phyloP scores from a whole-genome alignment of 208 protist species.

The Trypanosoma boissoni region DNA sequence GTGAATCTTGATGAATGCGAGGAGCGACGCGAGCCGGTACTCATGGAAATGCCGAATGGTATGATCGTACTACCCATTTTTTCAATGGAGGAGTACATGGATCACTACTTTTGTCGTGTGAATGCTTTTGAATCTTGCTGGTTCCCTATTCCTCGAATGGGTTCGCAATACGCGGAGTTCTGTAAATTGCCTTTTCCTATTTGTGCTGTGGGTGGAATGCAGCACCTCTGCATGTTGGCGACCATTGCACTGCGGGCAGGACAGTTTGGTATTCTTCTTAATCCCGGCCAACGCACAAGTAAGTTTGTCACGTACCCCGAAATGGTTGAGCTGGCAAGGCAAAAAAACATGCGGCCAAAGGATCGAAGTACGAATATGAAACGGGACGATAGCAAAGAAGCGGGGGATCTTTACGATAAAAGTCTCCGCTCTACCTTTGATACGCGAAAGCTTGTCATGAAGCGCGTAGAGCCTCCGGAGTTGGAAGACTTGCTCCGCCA shows the following conservation, averaged over 20 bases:
- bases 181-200: constrained; percentile 80
- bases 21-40: constrained; percentile 62
- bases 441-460: constrained; percentile 67
- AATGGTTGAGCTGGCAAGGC: constrained; percentile 70
- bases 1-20: constrained; percentile 83
- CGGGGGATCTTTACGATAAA: constrained; percentile 48
- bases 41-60: constrained; percentile 78
- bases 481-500: constrained; percentile 32
- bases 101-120: constrained; percentile 71
- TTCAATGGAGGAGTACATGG: constrained; percentile 85
- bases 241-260: constrained; percentile 53
- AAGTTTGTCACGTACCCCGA: constrained; percentile 91
- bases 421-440: constrained; percentile 61
- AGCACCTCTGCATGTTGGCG: constrained; percentile 68
- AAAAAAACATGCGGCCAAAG: constrained; percentile 34
- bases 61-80: constrained; percentile 85
- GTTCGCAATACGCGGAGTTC: constrained; percentile 75
- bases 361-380: constrained; percentile 35
- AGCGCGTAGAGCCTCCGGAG: constrained; percentile 59
- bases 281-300: constrained; percentile 76
- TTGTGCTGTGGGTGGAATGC: constrained; percentile 58
- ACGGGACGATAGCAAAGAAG: constrained; percentile 12
- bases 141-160: constrained; percentile 82
- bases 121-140: constrained; percentile 78
- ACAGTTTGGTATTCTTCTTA: constrained; percentile 74